A percentile compares a stretch with the other conserved stretches of the same genome.
Evolutionary conservation across 495 filamentous ascomycete species (phyloP).

Genomic region (Parachaetomium inaequale): DNA sequence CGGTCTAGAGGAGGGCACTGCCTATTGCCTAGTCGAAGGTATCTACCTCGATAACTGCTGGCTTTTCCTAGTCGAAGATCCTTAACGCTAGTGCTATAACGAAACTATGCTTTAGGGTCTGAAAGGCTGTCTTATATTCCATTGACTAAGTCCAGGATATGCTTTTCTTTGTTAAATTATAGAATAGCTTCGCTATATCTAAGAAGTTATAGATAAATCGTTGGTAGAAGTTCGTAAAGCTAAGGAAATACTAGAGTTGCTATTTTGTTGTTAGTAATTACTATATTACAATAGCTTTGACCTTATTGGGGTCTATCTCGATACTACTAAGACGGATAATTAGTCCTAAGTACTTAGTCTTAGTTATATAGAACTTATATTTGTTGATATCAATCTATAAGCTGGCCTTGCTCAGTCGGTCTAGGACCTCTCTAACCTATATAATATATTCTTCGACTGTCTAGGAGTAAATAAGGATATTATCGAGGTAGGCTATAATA

Average conservation of each 20-base stretch:
- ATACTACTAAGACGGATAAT: neutral
- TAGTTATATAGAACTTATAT: neutral
- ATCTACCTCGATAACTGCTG: neutral
- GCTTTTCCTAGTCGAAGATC: neutral
- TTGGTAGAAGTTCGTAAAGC: slow-evolving; percentile 21
- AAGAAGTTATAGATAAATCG: slow-evolving; percentile 12
- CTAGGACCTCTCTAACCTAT: neutral
- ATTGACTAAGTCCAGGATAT: neutral
- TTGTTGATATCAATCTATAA: slow-evolving; percentile 4
- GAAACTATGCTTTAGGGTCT: neutral
- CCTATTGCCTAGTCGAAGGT: neutral
- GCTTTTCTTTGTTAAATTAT: neutral
- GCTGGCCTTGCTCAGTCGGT: neutral
- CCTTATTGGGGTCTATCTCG: slow-evolving; percentile 5
- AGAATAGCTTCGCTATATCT: neutral
- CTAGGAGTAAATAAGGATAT: neutral
- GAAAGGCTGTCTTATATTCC: neutral
- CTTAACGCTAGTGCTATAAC: neutral
- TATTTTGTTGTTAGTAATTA: neutral
- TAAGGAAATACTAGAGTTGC: neutral
- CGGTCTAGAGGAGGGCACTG: neutral
- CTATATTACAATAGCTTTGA: neutral
- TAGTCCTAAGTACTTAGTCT: neutral
- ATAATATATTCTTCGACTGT: neutral
- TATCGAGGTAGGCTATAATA: neutral